Conservation (phyloP, 805 yeast species). For the Saturnispora saitoi region DNA sequence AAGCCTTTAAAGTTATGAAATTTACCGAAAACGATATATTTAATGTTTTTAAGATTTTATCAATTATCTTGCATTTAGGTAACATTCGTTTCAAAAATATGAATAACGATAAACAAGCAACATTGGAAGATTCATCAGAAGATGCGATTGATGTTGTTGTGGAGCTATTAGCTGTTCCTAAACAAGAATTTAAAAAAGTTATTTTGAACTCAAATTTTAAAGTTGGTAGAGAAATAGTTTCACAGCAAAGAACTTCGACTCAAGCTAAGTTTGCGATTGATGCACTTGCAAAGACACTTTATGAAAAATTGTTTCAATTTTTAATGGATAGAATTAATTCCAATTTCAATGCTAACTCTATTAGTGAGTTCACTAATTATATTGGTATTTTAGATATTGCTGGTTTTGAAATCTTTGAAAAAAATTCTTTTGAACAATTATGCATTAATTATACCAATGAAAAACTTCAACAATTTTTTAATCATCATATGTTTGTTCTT, state of each 20-base stretch:
- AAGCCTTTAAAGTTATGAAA: conserved; percentile 69
- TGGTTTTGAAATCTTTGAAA: conserved; percentile 52
- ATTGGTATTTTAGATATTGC: conserved; percentile 56
- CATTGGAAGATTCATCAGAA: conserved; percentile 39
- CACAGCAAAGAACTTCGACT: conserved; percentile 65
- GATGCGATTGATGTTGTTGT: conserved; percentile 46
- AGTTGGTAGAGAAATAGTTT: conserved; percentile 83
- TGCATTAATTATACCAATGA: conserved; percentile 56
- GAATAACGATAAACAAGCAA: conserved; percentile 62
- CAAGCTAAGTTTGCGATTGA: conserved; percentile 80
- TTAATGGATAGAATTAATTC: conserved; percentile 70
- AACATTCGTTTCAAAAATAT: conserved; percentile 63
- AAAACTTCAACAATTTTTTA: conserved; percentile 51
- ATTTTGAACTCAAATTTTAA: conserved; percentile 74
- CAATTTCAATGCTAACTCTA: conserved; percentile 33
- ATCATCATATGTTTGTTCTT: conserved; percentile 51
- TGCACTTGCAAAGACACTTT: conserved; percentile 79
- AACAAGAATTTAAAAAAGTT: conserved; percentile 43
- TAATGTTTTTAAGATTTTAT: conserved; percentile 55
- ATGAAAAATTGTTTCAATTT: conserved; percentile 73
- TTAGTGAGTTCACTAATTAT: conserved; percentile 30
- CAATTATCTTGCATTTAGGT: conserved; percentile 78
- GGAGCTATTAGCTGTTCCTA: conserved; percentile 53
- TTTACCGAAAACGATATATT: conserved; percentile 46
- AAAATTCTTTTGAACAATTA: conserved; percentile 50